Conservation (phyloP, 2,329 filamentous ascomycete genomes). For the Corynespora cassiicola region DNA sequence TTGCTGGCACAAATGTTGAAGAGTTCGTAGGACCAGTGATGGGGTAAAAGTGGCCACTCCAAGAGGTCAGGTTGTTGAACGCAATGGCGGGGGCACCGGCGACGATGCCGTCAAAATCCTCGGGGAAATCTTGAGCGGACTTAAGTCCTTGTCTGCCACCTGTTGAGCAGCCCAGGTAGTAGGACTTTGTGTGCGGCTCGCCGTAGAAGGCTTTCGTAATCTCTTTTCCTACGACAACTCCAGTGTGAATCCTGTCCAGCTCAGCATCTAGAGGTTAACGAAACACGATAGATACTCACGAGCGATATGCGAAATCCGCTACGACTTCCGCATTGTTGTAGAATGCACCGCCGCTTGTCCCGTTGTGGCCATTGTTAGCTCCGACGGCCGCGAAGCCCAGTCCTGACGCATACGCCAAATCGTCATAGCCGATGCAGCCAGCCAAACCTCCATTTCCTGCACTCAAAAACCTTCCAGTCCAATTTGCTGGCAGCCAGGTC, state of each 20-base stretch:
- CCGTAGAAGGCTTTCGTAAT: constrained; percentile 50
- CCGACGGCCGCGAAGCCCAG: constrained; percentile 50
- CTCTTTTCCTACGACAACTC: constrained; percentile 47
- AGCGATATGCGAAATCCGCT: constrained; percentile 56
- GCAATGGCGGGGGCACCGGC: constrained; percentile 41
- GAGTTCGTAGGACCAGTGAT: constrained; percentile 33
- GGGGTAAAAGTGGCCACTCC: constrained; percentile 38
- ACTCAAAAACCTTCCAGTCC: constrained; percentile 46
- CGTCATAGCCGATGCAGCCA: constrained; percentile 48
- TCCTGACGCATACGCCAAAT: constrained; percentile 45
- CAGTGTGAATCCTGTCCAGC: constrained; percentile 34
- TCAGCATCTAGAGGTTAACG: constrained; percentile 2
- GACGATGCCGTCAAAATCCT: constrained; percentile 46
- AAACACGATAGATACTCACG: constrained; percentile 24
- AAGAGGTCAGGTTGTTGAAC: constrained; percentile 43
- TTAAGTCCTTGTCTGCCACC: constrained; percentile 47
- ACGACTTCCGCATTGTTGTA: constrained; percentile 54
- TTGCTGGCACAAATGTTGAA: constrained; percentile 46
- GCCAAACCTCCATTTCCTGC: constrained; percentile 50
- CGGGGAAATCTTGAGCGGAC: constrained; percentile 39
- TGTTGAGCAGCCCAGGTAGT: constrained; percentile 46
- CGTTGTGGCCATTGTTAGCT: constrained; percentile 53
- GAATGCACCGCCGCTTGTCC: constrained; percentile 54
- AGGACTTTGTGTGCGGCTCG: constrained; percentile 48
- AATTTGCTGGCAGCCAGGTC: constrained; percentile 52